phyloP scores from a whole-genome alignment of 495 filamentous ascomycete species.

The Parathielavia hyrcaniae region DNA sequence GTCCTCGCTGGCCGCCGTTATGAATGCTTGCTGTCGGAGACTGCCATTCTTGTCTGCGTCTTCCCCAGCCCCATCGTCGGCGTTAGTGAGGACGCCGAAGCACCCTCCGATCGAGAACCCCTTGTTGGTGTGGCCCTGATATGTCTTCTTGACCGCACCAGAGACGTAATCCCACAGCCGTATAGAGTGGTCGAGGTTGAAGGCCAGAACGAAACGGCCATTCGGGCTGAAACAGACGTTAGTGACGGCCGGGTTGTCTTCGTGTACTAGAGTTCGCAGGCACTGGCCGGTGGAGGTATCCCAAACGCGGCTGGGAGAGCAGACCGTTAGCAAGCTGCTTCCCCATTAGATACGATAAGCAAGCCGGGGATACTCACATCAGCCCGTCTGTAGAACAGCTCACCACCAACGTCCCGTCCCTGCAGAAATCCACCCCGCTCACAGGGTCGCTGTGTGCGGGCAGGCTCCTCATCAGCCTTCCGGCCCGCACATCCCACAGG shows the following conservation, averaged over 20 bases:
- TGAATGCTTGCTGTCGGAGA: constrained; percentile 42
- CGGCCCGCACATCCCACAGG: constrained; percentile 88
- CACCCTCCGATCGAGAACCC: constrained; percentile 75
- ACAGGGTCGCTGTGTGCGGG: constrained; percentile 95
- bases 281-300: constrained; percentile 95
- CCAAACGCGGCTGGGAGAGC: constrained; percentile 65
- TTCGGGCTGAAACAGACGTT: constrained; percentile 89
- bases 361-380: constrained; percentile 49
- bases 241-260: constrained; percentile 90
- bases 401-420: constrained; percentile 84
- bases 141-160: constrained; percentile 84
- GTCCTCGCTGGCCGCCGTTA: constrained; percentile 80
- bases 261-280: constrained; percentile 86
- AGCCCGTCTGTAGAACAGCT: constrained; percentile 86
- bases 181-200: constrained; percentile 81
- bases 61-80: constrained; percentile 21
- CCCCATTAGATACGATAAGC: not conserved
- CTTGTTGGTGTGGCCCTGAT: constrained; percentile 84
- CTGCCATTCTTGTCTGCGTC: constrained; percentile 16
- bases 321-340: not conserved
- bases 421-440: constrained; percentile 83
- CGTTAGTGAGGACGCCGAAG: constrained; percentile 61
- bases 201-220: constrained; percentile 84
- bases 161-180: constrained; percentile 92
- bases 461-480: constrained; percentile 75